phyloP scores from a whole-genome alignment of 2,329 filamentous ascomycete species.

The Trichoderma koningiopsis region DNA sequence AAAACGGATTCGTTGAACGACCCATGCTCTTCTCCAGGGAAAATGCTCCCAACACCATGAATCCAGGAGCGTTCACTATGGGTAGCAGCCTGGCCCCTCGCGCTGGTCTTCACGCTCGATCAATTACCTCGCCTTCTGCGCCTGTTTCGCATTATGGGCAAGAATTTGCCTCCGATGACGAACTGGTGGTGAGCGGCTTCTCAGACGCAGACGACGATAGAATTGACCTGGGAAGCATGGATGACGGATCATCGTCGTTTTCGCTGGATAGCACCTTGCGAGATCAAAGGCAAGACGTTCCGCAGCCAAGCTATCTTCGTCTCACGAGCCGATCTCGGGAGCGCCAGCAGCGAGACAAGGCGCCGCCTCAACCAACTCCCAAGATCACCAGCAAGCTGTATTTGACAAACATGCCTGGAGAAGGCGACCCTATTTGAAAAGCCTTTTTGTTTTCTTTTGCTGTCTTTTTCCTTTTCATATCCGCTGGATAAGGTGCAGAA shows the following conservation, averaged over 20 bases:
- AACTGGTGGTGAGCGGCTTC: conserved; percentile 70
- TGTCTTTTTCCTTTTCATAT: no score
- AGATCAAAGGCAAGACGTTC: conserved; percentile 37
- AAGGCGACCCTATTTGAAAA: conserved; percentile 40
- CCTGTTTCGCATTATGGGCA: conserved; percentile 53
- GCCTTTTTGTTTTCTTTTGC: not conserved
- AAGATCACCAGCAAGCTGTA: conserved; percentile 43
- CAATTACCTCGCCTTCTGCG: conserved; percentile 77
- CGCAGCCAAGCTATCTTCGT: conserved; percentile 46
- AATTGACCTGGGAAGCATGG: conserved; percentile 40
- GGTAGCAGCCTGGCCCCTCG: conserved; percentile 51
- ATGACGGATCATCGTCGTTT: conserved; percentile 56
- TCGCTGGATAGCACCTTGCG: conserved; percentile 62
- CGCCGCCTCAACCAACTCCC: conserved; percentile 46
- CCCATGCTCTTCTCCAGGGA: conserved; percentile 63
- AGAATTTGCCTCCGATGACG: conserved; percentile 75
- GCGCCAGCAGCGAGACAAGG: conserved; percentile 37
- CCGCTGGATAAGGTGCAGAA: not conserved
- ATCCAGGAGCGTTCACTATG: conserved; percentile 59
- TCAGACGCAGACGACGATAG: conserved; percentile 74
- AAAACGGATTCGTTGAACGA: conserved; percentile 83
- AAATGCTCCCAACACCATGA: conserved; percentile 63
- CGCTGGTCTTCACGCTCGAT: conserved; percentile 75
- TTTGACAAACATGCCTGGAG: conserved; percentile 38
- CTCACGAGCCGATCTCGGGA: conserved; percentile 40